Percentiles rank a stretch among this genome's conserved stretches.
These are phyloP conservation scores for Fusarium piperis DNA, from an alignment of 2,329 filamentous ascomycete species.

Conservation along the genomic window DNA sequence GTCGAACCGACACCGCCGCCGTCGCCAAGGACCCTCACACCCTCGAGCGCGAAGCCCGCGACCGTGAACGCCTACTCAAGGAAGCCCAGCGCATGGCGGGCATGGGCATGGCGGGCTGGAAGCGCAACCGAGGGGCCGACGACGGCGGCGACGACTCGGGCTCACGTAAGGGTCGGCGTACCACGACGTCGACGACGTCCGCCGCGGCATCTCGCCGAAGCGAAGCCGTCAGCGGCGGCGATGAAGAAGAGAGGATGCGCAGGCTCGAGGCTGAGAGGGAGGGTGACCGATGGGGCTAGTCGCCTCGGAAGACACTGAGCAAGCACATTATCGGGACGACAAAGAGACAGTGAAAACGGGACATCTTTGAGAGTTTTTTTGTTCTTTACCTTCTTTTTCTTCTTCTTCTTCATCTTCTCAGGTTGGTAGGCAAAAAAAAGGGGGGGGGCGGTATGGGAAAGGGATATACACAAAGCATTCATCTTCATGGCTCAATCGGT, in stretches of 20 bases:
- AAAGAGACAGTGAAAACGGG: constrained; percentile 11
- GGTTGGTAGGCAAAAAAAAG: background rate
- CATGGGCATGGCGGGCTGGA: constrained; percentile 60
- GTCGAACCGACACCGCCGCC: constrained; percentile 39
- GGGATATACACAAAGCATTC: constrained; percentile 1
- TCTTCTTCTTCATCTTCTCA: background rate
- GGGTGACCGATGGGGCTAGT: constrained; percentile 58
- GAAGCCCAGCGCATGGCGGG: constrained; percentile 74
- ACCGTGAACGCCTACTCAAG: constrained; percentile 72
- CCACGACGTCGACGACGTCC: constrained; percentile 44
- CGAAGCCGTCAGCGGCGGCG: constrained; percentile 58
- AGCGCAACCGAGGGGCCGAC: constrained; percentile 60
- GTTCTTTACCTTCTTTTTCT: background rate
- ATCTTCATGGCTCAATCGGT: constrained; percentile 20
- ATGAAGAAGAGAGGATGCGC: constrained; percentile 63
- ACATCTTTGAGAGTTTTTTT: background rate
- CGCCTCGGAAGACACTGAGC: constrained; percentile 5
- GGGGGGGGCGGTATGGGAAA: background rate
- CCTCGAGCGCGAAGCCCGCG: constrained; percentile 72
- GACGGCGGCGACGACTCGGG: constrained; percentile 50
- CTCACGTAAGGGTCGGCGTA: constrained; percentile 53
- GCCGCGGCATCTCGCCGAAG: constrained; percentile 52
- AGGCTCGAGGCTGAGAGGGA: constrained; percentile 70
- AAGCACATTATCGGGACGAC: constrained; percentile 1
- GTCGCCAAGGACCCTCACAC: constrained; percentile 69